Evolutionary conservation across 768 basidiomycete species (phyloP), one percentile per base, ranked within the genome.

Genomic region (Suillus ampliporus): DNA sequence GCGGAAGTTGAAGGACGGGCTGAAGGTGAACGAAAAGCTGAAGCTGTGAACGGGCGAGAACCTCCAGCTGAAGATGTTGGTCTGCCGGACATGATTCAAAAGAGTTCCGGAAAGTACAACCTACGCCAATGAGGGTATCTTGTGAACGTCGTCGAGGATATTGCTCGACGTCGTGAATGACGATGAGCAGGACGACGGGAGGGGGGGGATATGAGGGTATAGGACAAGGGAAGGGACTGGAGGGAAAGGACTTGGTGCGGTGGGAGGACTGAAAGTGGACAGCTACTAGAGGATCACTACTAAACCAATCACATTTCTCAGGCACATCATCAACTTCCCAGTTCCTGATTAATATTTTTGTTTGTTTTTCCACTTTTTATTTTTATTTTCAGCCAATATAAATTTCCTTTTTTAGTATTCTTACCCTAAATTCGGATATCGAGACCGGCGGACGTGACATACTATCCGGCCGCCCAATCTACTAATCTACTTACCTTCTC

Each of bases 281-380:
- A 61, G 68, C 67, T 70, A 71, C 38, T 40, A 56, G 37, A 75
- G 75, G 75, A 77, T 75, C 74, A 65, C 63, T 69, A 63, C 5
- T 53, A 65, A 60, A 69, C 75, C 75, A 75, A 76, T 76, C 73
- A 76, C 52, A 72, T 61, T 61, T 35, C 58, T 71, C 75, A 75
- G 74, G 74, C 74, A 75, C 74, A 77, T 77, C 75, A 75, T n/a
- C n/a, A 51, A 28, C 48, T 57, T 34, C 21, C 28, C 37, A 64
- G 75, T 76, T 64, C 75, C 75, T 75, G 73, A 40, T 34, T 44
- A 61, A n/a, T 65, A 64, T 69, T 75, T 72, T 69, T 37, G 40
- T 52, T 43, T 43, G 7, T 46, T 37, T 50, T 61, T 65, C 66
- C 60, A 3, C 5, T 40, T 35, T 56, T 56, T 62, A 53, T 44